Percentiles rank a stretch among this genome's conserved stretches.
Conservation (phyloP, 2,329 filamentous ascomycete genomes). For the Capronia epimyces region DNA sequence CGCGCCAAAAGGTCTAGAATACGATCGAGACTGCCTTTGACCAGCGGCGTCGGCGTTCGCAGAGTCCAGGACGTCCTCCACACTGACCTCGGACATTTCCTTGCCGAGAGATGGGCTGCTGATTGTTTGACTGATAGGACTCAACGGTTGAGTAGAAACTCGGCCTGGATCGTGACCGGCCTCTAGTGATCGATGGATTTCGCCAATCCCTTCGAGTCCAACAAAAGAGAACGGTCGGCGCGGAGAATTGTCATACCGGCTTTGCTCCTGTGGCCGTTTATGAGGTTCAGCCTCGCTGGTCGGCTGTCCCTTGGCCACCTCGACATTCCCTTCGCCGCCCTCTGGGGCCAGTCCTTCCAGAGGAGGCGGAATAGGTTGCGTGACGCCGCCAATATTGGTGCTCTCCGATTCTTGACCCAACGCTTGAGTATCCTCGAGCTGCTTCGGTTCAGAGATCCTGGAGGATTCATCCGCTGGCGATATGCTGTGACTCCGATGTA, state of each 20-base stretch:
- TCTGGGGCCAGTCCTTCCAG: too few species aligned
- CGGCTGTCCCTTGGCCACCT: background rate
- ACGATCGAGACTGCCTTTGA: constrained; percentile 16
- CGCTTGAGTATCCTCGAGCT: background rate
- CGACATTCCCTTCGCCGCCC: background rate
- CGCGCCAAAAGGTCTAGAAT: constrained; percentile 19
- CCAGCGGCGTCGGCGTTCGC: constrained; percentile 7
- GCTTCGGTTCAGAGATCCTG: background rate
- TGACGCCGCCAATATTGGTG: background rate
- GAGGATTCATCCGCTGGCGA: constrained; percentile 20
- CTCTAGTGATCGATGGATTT: constrained; percentile 8
- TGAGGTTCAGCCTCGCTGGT: background rate
- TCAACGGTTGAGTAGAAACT: constrained; percentile 14
- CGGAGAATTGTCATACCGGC: background rate
- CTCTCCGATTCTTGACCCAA: background rate
- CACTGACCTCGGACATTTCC: constrained; percentile 22
- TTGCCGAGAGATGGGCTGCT: constrained; percentile 17
- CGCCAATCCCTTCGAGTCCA: constrained; percentile 13
- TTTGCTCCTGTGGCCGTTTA: background rate
- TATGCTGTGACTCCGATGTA: constrained; percentile 10
- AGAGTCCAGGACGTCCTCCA: constrained; percentile 18
- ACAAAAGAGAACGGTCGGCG: constrained; percentile 20
- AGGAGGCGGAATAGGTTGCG: background rate
- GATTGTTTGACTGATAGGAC: constrained; percentile 18
- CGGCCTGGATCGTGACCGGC: constrained; percentile 2